phyloP scores from a whole-genome alignment of 805 yeast species.

The Candida railenensis region DNA sequence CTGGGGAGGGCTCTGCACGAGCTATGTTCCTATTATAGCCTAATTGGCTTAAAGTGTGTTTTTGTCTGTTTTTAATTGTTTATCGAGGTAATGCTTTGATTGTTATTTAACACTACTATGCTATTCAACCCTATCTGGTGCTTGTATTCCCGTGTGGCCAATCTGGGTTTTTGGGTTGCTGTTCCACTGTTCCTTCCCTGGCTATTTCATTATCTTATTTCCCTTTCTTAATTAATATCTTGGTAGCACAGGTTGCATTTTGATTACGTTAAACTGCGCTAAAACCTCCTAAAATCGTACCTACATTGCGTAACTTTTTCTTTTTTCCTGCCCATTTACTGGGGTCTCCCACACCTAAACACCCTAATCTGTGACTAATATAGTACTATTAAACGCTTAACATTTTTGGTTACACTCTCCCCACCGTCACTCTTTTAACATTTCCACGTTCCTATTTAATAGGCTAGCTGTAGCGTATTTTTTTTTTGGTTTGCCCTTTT shows the following conservation, averaged over 20 bases:
- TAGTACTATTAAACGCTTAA: neutral
- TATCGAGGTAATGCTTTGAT: too few relatives aligned
- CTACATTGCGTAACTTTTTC: neutral
- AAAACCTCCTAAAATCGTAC: conserved; percentile 2
- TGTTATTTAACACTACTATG: too few relatives aligned
- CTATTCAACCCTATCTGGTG: too few relatives aligned
- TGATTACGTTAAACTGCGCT: neutral
- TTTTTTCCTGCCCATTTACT: neutral
- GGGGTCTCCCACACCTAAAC: conserved; percentile 2
- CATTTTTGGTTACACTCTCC: conserved; percentile 1
- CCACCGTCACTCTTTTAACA: conserved; percentile 3
- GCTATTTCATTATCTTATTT: too few relatives aligned
- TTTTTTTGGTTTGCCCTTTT: neutral
- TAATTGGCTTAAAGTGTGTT: too few relatives aligned
- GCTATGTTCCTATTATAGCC: too few relatives aligned
- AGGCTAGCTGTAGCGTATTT: neutral
- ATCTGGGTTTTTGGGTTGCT: too few relatives aligned
- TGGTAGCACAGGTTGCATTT: neutral
- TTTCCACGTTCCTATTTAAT: conserved; percentile 2
- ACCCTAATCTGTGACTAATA: neutral
- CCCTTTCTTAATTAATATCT: neutral
- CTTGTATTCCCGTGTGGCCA: too few relatives aligned
- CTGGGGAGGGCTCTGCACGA: too few relatives aligned
- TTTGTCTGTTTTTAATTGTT: too few relatives aligned
- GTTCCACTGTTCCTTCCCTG: too few relatives aligned